A percentile compares a stretch with the other conserved stretches of the same genome.
These are phyloP conservation scores for Protea cynaroides DNA, from an alignment of 164 flowering plant genomes.

Conservation along the genomic window DNA sequence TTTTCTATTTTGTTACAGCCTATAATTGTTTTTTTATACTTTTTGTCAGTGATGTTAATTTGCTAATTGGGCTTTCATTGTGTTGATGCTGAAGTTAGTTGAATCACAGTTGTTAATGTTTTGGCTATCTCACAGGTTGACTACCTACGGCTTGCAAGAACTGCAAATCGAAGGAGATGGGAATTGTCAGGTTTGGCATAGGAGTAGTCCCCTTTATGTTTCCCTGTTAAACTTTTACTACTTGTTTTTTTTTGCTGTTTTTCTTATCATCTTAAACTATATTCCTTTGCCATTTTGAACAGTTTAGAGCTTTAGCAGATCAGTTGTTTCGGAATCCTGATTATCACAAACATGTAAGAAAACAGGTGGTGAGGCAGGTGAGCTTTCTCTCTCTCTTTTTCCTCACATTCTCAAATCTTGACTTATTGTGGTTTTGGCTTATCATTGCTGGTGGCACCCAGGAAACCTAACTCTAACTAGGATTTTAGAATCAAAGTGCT, in stretches of 20 bases:
- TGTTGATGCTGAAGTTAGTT: neutral
- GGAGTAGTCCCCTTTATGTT: neutral
- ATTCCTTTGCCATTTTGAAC: slow-evolving; percentile 14
- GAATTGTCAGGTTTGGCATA: slow-evolving; percentile 73
- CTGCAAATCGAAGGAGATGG: slow-evolving; percentile 93
- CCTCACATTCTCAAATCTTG: neutral
- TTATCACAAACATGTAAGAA: slow-evolving; percentile 81
- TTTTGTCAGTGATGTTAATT: neutral
- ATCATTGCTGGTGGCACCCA: neutral
- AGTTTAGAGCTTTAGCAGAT: slow-evolving; percentile 97
- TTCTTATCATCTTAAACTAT: neutral
- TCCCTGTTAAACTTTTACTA: neutral
- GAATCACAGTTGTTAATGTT: neutral
- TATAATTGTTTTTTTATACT: neutral
- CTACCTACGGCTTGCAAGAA: slow-evolving; percentile 76
- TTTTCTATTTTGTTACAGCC: too few species aligned
- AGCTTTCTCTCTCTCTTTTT: neutral
- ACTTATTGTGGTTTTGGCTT: neutral
- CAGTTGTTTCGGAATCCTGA: slow-evolving; percentile 80
- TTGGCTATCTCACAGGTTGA: slow-evolving; percentile 43
- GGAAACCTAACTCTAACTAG: too few species aligned
- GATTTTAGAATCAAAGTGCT: too few species aligned
- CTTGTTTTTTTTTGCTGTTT: neutral
- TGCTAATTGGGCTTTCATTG: neutral
- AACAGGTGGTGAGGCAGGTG: slow-evolving; percentile 79